A percentile compares a stretch with the other conserved stretches of the same genome.
phyloP scores from a whole-genome alignment of 768 basidiomycete species.

The Neoboletus magnificus region DNA sequence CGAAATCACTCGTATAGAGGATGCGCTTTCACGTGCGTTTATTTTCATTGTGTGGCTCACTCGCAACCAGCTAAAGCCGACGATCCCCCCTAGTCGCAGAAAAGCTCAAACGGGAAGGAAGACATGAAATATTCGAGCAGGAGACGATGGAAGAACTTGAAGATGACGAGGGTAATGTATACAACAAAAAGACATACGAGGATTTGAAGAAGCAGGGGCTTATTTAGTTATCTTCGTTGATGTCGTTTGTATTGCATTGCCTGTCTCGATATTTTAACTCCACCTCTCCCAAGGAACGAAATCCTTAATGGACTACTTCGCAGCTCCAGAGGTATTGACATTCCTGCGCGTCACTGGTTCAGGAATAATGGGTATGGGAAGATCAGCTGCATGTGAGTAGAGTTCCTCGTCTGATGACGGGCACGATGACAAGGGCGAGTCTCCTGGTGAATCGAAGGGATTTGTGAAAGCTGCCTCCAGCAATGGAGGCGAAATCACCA shows the following conservation, averaged over 20 bases:
- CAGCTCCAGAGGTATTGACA: conserved; percentile 1
- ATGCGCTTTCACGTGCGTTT: conserved; percentile 85
- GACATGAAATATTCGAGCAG: conserved; percentile 86
- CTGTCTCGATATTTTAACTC: not conserved
- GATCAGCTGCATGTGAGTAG: conserved; percentile 66
- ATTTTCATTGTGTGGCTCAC: not conserved
- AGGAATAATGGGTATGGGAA: conserved; percentile 64
- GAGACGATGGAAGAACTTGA: conserved; percentile 98
- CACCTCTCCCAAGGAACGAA: not conserved
- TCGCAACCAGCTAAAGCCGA: not conserved
- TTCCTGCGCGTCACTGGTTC: conserved; percentile 17
- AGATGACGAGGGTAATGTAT: conserved; percentile 98
- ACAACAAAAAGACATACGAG: conserved; percentile 97
- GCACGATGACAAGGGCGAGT: conserved; percentile 67
- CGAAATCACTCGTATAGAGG: conserved; percentile 95
- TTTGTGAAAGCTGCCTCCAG: conserved; percentile 46
- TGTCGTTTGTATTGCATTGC: not conserved
- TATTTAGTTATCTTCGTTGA: conserved; percentile 43
- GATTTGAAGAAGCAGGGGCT: conserved; percentile 95
- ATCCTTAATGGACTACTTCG: conserved; percentile 4
- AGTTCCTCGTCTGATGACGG: conserved; percentile 85
- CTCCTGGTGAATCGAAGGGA: conserved; percentile 70
- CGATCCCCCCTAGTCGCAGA: conserved; percentile 70
- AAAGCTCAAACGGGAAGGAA: conserved; percentile 95
- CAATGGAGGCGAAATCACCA: conserved; percentile 39